Conservation (phyloP, 164 flowering plant genomes). For the Liriodendron chinense region DNA sequence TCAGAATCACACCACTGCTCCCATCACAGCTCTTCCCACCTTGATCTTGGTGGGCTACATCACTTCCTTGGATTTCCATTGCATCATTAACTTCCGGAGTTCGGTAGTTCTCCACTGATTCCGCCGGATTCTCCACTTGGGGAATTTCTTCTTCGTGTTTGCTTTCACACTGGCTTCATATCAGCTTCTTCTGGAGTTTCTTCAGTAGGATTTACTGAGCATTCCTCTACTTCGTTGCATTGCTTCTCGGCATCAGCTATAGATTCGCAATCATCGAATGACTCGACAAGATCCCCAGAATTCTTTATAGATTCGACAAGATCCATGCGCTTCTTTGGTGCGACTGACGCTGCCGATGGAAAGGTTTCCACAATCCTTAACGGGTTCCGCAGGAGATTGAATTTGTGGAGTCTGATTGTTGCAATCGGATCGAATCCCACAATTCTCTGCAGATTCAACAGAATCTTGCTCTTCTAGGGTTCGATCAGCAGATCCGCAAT, state of each 20-base stretch:
- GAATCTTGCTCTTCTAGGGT: background rate
- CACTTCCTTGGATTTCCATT: slow-evolving; percentile 8
- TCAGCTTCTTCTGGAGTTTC: background rate
- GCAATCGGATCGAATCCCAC: no score
- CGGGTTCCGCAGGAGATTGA: no score
- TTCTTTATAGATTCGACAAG: no score
- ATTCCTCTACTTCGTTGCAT: no score
- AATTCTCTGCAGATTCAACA: slow-evolving; percentile 2
- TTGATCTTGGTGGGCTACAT: background rate
- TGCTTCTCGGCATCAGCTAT: no score
- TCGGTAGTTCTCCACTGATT: no score
- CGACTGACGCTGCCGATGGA: no score
- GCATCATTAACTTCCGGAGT: background rate
- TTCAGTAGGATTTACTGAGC: background rate
- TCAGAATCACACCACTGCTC: slow-evolving; percentile 5
- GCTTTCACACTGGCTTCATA: background rate
- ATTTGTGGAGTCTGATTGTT: no score
- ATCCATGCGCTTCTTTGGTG: no score
- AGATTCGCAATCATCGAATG: no score
- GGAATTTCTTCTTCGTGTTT: background rate
- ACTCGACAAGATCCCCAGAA: no score
- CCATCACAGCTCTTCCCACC: background rate
- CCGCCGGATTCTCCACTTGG: background rate
- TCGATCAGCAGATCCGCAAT: background rate
- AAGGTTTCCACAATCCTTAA: no score